Conservation (phyloP, 305 asterid genomes). For the Solanum hybrid region DNA sequence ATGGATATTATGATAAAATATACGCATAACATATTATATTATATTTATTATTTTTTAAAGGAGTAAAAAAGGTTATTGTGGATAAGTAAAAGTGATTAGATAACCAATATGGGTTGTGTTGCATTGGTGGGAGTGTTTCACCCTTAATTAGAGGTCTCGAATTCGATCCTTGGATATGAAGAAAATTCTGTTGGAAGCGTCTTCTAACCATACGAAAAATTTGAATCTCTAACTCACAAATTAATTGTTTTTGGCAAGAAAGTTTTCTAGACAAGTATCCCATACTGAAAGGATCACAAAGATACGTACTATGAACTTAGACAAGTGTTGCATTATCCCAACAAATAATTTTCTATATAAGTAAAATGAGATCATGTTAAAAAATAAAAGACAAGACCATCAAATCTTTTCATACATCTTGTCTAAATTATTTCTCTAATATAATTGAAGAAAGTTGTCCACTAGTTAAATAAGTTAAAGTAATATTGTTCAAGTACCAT, state of each 20-base stretch:
- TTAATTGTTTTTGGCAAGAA: background rate
- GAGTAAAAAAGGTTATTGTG: background rate
- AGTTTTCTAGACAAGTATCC: background rate
- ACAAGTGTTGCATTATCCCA: background rate
- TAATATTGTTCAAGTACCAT: background rate
- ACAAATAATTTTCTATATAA: background rate
- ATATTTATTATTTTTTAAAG: background rate
- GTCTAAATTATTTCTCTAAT: background rate
- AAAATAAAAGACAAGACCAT: background rate
- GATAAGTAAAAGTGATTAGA: background rate
- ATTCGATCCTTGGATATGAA: fast-evolving
- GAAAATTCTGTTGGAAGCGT: fast-evolving
- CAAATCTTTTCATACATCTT: background rate
- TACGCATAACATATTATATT: background rate
- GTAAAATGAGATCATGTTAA: background rate
- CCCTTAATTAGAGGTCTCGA: too few relatives aligned
- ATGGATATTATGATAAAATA: background rate
- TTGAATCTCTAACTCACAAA: background rate
- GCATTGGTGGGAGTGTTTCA: too few relatives aligned
- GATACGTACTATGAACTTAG: background rate
- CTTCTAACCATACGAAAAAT: too few relatives aligned
- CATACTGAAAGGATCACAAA: background rate
- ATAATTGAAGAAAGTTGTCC: background rate
- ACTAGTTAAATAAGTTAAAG: background rate
- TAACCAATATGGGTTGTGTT: background rate